Base-by-base conservation (phyloP, 768 basidiomycete genomes). In the Tricholoma furcatifolium region DNA sequence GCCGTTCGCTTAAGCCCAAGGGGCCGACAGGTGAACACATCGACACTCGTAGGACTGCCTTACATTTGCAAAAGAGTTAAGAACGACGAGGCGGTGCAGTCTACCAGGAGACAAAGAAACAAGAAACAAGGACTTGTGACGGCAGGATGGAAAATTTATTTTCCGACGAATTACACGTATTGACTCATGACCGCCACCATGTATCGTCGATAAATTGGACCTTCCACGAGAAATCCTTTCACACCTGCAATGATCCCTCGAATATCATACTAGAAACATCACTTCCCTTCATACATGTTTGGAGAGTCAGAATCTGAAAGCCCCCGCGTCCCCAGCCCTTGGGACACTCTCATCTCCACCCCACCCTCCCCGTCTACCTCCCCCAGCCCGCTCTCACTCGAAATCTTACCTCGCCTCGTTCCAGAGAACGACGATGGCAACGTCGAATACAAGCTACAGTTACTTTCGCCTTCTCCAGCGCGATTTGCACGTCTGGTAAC, bases 361-460 rank as follows among this genome's bases (percentile, higher is more conserved):
- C 75, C 85, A 12, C 73, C 82, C 17, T 66, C 74, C 45, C 66
- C 71, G 21, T 62, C 71, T 9, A 62, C 18, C 47, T 65, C 58
- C n/a, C 68, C 66, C 20, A 73, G 67, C 58, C 68, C 69, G 6
- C 61, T 70, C 0, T 60, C 63, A 11, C 49, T 58, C 18, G 68
- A 71, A 44, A 63, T 69, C 41, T 74, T 88, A 3, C 88, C 88
- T 0, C 81, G 82, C 43, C 81, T 93, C 7, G 81, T 84, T 5
- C 88, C 91, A 1, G 91, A 93, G 63, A 78, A 80, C 17, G 91
- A 93, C 62, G 75, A 88, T 70, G 93, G 93, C 8, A 94, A 93
- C 62, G 84, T 97, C 54, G 93, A 97, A 69, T 97, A 97, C 76
- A 97, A 97, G 70, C 81, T 96, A 31, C 91, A 93, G 66, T 84